Base-by-base conservation (phyloP, 345 rosid genomes). In the Ceriops tagal region DNA sequence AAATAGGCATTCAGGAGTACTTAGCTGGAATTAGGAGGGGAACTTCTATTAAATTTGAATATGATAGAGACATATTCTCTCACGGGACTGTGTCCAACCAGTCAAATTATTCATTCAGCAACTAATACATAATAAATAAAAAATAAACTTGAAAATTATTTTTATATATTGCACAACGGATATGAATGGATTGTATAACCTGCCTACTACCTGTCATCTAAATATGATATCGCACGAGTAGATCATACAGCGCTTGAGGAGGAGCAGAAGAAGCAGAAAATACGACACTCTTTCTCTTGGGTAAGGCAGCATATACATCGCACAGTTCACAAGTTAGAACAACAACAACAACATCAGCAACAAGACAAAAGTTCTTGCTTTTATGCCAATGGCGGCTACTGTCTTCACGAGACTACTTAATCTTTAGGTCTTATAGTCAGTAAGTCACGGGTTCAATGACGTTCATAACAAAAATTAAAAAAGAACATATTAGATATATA, bases 351-450 rank as follows among this genome's bases (percentile, higher is more conserved):
- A 5, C 21, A 49, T 18, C 58, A 34, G 52, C 3, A 27, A 65
- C 21, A 47, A 34, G 69, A 57, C 61, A 62, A n/a, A 61, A 51
- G 4, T 21, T 34, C 37, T 21, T 49, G 26, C 26, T 70, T 51
- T 61, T 51, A 61, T 4, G 9, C 24, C 4, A 7, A 4, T 26
- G 21, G 56, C 16, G 18, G 52, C 2, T 15, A 16, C 26, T 43
- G 30, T 2, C 20, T 58, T 65, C 75, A 72, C 75, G 75, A 49
- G 75, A 58, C 32, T 7, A 8, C 55, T 31, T 60, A 11, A 21
- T 47, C 59, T 60, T 19, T 26, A 13, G 24, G 11, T 20, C 18
- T 51, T 8, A 10, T 2, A 34, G 47, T 49, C 47, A 69, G 72
- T 34, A 24, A 71, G n/a, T 63, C 74, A 55, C 68, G 53, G n/a